These are phyloP conservation scores for Phalaenopsis equestris DNA, from an alignment of 106 monocot species.

Conservation along the genomic window DNA sequence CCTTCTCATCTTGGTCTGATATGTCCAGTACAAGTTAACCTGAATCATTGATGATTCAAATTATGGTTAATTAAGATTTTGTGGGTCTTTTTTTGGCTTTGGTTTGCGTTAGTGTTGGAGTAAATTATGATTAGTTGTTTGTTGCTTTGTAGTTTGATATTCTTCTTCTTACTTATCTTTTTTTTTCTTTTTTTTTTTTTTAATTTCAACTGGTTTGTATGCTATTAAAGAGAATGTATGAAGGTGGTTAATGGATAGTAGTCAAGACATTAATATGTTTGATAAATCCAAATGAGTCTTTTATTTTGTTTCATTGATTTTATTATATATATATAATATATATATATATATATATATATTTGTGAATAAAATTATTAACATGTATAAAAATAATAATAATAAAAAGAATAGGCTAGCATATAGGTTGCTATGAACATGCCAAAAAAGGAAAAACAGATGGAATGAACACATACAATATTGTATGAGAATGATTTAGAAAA, in stretches of 20 bases:
- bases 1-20: slow-evolving; percentile 25
- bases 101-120: neutral
- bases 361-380: no score
- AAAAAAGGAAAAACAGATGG: no score
- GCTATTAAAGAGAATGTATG: neutral
- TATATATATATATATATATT: no score
- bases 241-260: neutral
- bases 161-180: neutral
- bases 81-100: slow-evolving; percentile 2
- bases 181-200: neutral
- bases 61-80: neutral
- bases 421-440: no score
- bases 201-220: neutral
- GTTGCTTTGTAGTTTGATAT: slow-evolving; percentile 3
- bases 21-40: slow-evolving; percentile 6
- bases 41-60: neutral
- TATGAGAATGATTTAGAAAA: no score
- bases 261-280: neutral
- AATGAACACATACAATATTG: no score
- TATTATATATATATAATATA: no score
- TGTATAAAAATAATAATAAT: no score
- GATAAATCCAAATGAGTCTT: neutral
- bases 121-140: neutral
- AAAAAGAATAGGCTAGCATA: no score
- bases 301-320: no score